phyloP scores from a whole-genome alignment of 371 early-diverging fungal genomes.

The Mucor saturninus region DNA sequence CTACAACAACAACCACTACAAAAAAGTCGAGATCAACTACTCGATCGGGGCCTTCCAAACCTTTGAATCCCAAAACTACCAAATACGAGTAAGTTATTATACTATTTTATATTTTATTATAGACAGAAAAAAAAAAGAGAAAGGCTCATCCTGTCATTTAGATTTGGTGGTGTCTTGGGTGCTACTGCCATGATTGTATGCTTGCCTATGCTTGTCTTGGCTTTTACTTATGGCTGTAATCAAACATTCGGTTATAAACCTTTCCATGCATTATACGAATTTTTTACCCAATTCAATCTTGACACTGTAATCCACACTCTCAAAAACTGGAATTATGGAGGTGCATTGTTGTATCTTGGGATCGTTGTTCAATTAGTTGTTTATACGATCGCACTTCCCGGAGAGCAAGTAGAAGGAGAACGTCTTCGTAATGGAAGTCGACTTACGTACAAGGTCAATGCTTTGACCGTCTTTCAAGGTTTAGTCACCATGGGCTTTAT shows the following conservation, averaged over 20 bases:
- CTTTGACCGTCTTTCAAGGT: constrained; percentile 54
- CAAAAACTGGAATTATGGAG: constrained; percentile 42
- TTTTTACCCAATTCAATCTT: constrained; percentile 31
- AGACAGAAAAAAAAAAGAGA: background rate
- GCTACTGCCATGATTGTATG: constrained; percentile 62
- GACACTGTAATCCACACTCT: constrained; percentile 32
- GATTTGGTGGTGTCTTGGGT: constrained; percentile 80
- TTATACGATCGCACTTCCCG: constrained; percentile 72
- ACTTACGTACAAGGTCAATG: constrained; percentile 78
- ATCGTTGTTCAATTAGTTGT: constrained; percentile 76
- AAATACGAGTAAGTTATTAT: constrained; percentile 59
- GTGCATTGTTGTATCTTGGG: constrained; percentile 60
- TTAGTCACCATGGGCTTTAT: constrained; percentile 62
- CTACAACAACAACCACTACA: constrained; percentile 9
- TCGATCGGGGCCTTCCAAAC: constrained; percentile 4
- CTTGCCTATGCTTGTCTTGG: constrained; percentile 66
- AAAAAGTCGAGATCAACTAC: constrained; percentile 2
- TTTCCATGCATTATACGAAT: constrained; percentile 29
- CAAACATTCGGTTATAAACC: constrained; percentile 54
- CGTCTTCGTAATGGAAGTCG: constrained; percentile 69
- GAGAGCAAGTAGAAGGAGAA: constrained; percentile 72
- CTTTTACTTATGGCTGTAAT: constrained; percentile 72
- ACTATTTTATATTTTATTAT: constrained; percentile 1
- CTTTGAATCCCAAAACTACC: constrained; percentile 57
- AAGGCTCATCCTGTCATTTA: constrained; percentile 5